Evolutionary conservation across 2,329 filamentous ascomycete species (phyloP).

Genomic region (Aureobasidium sp.): DNA sequence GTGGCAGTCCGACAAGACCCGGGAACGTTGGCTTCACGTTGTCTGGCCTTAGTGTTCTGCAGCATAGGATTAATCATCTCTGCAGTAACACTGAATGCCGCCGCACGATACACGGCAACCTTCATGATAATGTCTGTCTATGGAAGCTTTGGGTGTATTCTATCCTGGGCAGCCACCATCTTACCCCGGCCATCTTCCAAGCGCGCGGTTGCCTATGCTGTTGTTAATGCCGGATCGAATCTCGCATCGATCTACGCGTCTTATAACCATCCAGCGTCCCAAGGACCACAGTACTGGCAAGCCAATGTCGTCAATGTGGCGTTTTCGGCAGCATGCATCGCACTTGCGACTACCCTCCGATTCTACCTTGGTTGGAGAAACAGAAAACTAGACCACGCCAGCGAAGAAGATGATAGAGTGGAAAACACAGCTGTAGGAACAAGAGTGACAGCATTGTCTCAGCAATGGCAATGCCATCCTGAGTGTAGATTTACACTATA

Average conservation of each 20-base stretch:
- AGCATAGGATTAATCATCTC: slow-evolving; percentile 48
- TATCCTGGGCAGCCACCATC: slow-evolving; percentile 28
- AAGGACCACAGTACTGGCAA: not conserved
- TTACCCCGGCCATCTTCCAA: slow-evolving; percentile 31
- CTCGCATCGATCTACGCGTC: slow-evolving; percentile 29
- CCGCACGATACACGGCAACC: slow-evolving; percentile 46
- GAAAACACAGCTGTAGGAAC: not conserved
- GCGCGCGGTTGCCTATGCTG: slow-evolving; percentile 26
- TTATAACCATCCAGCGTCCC: not conserved
- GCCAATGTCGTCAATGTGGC: not conserved
- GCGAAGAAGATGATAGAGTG: not conserved
- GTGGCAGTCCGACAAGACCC: slow-evolving; percentile 47
- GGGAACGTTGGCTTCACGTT: slow-evolving; percentile 53
- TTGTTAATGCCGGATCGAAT: slow-evolving; percentile 31
- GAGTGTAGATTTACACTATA: not conserved
- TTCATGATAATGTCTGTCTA: slow-evolving; percentile 48
- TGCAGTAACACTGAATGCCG: not conserved
- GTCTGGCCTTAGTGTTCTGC: slow-evolving; percentile 46
- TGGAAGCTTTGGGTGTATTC: not conserved
- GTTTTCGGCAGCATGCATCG: not conserved
- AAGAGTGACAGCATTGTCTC: not conserved
- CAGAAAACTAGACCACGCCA: not conserved
- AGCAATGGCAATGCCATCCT: not conserved
- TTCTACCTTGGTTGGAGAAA: not conserved
- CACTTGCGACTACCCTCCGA: not conserved